Evolutionary conservation across 768 basidiomycete species (phyloP).

Genomic region (Solioccasus polychromus): DNA sequence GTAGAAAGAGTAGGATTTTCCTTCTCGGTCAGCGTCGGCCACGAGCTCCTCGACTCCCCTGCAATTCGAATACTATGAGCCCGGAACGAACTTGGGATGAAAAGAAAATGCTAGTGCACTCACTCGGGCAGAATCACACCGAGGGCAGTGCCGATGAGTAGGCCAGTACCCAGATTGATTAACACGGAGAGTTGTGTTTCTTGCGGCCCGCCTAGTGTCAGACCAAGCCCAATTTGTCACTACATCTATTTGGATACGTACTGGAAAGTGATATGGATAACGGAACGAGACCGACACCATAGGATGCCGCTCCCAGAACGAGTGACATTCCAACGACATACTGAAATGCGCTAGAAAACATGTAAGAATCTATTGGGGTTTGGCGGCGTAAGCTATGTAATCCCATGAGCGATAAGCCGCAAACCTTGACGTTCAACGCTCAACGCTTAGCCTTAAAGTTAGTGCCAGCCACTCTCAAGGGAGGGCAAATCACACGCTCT

Average conservation of each 20-base stretch:
- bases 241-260: constrained; percentile 27
- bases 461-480: no score
- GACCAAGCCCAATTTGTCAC: neutral
- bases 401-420: no score
- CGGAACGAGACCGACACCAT: constrained; percentile 71
- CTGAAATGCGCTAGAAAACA: constrained; percentile 24
- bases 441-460: no score
- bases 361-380: constrained; percentile 4
- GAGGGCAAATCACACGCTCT: no score
- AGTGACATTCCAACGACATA: constrained; percentile 46
- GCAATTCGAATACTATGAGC: constrained; percentile 5
- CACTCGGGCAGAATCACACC: constrained; percentile 94
- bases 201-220: constrained; percentile 38
- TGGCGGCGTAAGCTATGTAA: no score
- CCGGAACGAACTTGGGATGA: no score
- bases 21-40: constrained; percentile 30
- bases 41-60: constrained; percentile 73
- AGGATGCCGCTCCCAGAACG: constrained; percentile 59
- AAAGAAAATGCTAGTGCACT: no score
- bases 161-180: constrained; percentile 69
- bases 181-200: constrained; percentile 44
- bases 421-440: no score
- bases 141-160: constrained; percentile 85
- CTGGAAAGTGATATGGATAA: constrained; percentile 71
- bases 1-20: constrained; percentile 44